phyloP scores from a whole-genome alignment of 169 alveolate genomes.

The Plasmodium chabaudi region DNA sequence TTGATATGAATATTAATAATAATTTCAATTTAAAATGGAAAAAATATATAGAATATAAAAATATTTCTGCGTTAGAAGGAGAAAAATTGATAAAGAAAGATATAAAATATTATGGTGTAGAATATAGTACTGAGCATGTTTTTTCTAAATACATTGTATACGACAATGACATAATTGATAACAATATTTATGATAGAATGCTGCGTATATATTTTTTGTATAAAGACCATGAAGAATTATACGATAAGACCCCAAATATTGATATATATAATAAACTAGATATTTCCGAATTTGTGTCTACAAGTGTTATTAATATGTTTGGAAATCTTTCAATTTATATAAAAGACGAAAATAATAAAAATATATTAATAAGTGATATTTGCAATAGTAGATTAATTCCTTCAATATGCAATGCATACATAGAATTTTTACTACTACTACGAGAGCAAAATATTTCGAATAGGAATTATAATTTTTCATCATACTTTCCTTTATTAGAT shows the following conservation, averaged over 20 bases:
- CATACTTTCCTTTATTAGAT: constrained; percentile 26
- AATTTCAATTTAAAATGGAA: constrained; percentile 14
- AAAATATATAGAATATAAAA: background rate
- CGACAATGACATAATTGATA: background rate
- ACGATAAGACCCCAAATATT: background rate
- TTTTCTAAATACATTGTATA: constrained; percentile 14
- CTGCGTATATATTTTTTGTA: constrained; percentile 15
- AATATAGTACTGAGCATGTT: background rate
- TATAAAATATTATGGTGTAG: constrained; percentile 14
- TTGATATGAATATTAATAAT: constrained; percentile 30
- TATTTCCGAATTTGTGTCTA: background rate
- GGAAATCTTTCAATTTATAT: constrained; percentile 25
- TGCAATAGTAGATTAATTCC: background rate
- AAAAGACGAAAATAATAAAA: constrained; percentile 13
- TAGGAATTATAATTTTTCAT: constrained; percentile 23
- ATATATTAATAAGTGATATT: constrained; percentile 2
- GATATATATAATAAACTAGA: background rate
- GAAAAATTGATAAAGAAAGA: background rate
- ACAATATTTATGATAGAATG: background rate
- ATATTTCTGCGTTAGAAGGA: constrained; percentile 18
- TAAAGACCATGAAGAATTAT: constrained; percentile 13
- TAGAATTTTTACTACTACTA: constrained; percentile 30
- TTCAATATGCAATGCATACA: constrained; percentile 24
- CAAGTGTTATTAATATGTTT: background rate
- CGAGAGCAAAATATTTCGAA: constrained; percentile 29